Conservation (phyloP, 306 rosid genomes). For the Lagenaria siceraria region DNA sequence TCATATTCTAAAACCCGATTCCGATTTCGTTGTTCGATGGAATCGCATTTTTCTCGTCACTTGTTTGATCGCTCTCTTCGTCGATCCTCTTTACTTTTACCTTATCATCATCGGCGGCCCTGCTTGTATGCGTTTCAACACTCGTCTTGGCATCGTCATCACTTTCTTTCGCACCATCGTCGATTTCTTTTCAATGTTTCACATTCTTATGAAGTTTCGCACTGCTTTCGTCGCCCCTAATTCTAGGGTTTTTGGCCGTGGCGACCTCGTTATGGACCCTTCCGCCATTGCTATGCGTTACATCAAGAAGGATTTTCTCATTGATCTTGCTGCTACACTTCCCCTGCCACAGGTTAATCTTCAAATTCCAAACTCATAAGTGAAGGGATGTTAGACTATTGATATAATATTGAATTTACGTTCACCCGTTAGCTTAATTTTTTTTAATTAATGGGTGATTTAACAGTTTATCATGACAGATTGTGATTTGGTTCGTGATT, state of each 20-base stretch:
- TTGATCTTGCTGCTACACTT: conserved; percentile 63
- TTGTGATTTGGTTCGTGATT: conserved; percentile 66
- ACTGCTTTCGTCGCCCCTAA: conserved; percentile 41
- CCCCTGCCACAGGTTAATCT: conserved; percentile 67
- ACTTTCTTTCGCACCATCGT: conserved; percentile 51
- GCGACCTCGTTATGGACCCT: conserved; percentile 58
- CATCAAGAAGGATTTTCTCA: conserved; percentile 34
- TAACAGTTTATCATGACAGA: conserved; percentile 23
- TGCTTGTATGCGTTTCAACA: conserved; percentile 44
- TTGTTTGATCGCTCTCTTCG: conserved; percentile 50
- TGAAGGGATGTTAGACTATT: too few species aligned
- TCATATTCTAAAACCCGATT: conserved; percentile 53
- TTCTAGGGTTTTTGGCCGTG: conserved; percentile 47
- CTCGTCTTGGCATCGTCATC: conserved; percentile 38
- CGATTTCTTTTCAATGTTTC: conserved; percentile 55
- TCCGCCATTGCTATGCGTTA: conserved; percentile 43
- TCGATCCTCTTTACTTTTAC: conserved; percentile 81
- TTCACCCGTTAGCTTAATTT: too few species aligned
- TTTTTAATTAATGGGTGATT: too few species aligned
- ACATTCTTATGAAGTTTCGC: conserved; percentile 56
- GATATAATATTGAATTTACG: too few species aligned
- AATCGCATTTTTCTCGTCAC: conserved; percentile 42
- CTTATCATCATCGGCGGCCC: conserved; percentile 40
- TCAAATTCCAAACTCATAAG: too few species aligned
- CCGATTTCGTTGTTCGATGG: conserved; percentile 43